These are phyloP conservation scores for Begonia peltatifolia DNA, from an alignment of 306 rosid species.

Conservation along the genomic window DNA sequence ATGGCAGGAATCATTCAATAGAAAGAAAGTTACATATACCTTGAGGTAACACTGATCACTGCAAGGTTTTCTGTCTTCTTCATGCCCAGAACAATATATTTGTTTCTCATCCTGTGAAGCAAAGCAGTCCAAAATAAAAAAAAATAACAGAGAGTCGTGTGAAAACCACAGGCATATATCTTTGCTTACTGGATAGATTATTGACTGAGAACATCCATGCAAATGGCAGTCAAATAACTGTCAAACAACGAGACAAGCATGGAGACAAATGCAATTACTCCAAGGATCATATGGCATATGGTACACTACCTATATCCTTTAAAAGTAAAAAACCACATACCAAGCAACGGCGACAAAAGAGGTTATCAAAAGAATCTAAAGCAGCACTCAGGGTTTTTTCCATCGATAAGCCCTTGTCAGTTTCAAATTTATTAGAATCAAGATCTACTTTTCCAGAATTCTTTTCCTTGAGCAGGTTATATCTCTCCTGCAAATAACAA, in stretches of 20 bases:
- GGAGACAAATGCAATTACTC: not conserved
- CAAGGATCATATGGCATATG: no score
- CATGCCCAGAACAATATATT: constrained; percentile 59
- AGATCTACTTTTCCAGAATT: constrained; percentile 22
- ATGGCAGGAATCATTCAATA: no score
- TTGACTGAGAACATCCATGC: constrained; percentile 83
- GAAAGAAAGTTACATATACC: constrained; percentile 23
- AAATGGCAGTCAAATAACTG: constrained; percentile 91
- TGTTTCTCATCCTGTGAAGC: constrained; percentile 64
- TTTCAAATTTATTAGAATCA: constrained; percentile 25
- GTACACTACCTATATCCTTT: no score
- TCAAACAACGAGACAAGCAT: constrained; percentile 11
- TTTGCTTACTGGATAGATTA: constrained; percentile 68
- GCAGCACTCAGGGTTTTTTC: constrained; percentile 71
- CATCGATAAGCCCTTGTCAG: constrained; percentile 34
- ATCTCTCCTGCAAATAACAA: constrained; percentile 51
- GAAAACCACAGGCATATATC: not conserved
- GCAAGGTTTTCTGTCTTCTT: constrained; percentile 63
- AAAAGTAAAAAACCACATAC: constrained; percentile 23
- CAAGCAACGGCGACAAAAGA: constrained; percentile 94
- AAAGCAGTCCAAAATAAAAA: constrained; percentile 21
- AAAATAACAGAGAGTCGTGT: constrained; percentile 9
- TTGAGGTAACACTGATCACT: constrained; percentile 70
- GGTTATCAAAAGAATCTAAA: constrained; percentile 92
- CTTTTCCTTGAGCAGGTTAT: constrained; percentile 48